Evolutionary conservation across 768 basidiomycete species (phyloP).

Genomic region (Tulasnella sp.): DNA sequence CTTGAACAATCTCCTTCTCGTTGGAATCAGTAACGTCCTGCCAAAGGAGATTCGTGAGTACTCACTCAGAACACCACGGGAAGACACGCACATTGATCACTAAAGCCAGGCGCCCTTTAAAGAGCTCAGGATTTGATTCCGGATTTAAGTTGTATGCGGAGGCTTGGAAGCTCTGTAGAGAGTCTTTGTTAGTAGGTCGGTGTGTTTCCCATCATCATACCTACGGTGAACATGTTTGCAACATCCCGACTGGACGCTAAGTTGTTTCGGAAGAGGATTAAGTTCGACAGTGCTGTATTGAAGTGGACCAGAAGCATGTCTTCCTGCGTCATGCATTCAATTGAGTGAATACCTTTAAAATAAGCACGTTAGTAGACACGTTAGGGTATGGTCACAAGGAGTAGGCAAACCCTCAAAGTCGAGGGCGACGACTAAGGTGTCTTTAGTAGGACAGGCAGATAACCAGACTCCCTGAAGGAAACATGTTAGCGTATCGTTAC

Average conservation of each 20-base stretch:
- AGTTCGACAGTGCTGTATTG: conserved; percentile 54
- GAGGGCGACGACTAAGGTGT: conserved; percentile 44
- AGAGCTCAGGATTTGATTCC: conserved; percentile 44
- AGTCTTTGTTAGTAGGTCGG: conserved; percentile 27
- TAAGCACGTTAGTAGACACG: not conserved
- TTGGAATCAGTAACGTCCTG: conserved; percentile 57
- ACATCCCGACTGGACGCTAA: conserved; percentile 53
- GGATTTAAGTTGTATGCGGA: conserved; percentile 41
- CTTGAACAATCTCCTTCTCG: conserved; percentile 44
- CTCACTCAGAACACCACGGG: no score
- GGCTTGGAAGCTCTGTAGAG: conserved; percentile 19
- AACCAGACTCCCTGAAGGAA: conserved; percentile 50
- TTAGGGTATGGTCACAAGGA: not conserved
- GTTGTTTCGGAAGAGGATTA: conserved; percentile 52
- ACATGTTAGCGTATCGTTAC: conserved; percentile 8
- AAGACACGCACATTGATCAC: conserved; percentile 52
- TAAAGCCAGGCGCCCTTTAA: conserved; percentile 47
- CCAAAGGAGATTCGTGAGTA: not conserved
- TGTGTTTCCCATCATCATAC: conserved; percentile 23
- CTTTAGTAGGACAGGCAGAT: conserved; percentile 51
- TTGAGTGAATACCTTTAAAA: conserved; percentile 43
- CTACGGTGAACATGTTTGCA: conserved; percentile 40
- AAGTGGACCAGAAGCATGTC: conserved; percentile 54
- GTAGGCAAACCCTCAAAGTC: conserved; percentile 51
- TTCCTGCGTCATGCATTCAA: conserved; percentile 53